Base-by-base conservation (phyloP, 352 stramenopile genomes). In the Pythium pyrilobum region DNA sequence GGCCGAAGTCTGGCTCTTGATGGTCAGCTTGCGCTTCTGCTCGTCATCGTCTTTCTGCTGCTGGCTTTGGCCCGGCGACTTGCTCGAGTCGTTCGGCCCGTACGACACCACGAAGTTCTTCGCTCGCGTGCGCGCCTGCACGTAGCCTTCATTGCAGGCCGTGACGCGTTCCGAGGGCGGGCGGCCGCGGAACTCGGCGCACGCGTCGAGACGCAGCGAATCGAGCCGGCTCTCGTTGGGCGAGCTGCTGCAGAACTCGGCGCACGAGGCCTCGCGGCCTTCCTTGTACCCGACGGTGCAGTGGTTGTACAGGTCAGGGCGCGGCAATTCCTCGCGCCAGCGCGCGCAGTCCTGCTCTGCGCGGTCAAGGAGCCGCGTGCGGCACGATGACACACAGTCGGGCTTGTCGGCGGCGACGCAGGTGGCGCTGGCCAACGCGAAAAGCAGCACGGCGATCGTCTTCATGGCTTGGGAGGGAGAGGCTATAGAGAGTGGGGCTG, bases 221-320 rank as follows among this genome's bases (percentile, higher is more conserved):
- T 66, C 58, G 20, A 66, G 58, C 5, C 28, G 32, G 45, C 40
- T 44, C 16, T 38, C 31, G 51, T 61, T 29, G 9, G 49, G 23
- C 3, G 25, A 4, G 23, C 16, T 16, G 7, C 0, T 18, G 25
- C 28, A 60, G 13, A 54, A 36, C 39, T 43, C 12, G 6, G 15
- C 7, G 24, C 58, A 66, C 23, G 45, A 41, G 29, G 16, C 20
- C 18, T 61, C 52, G 4, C 51, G 45, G 13, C 44, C 51, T 51
- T 56, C 2, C 1, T 7, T 27, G 51, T 66, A 44, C 18, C 51
- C 52, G 16, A 44, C n/a, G 20, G 50, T 23, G 40, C 58, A 66
- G 43, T 66, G 51, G 58, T 61, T 66, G 52, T 66, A 66, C 7
- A 66, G 58, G 18, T 50, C 58, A 4, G 58, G 58, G 24, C 58